Evolutionary conservation across 1,139 yeast species (phyloP).

Genomic region (Nakaseomyces kungkrabaensis): DNA sequence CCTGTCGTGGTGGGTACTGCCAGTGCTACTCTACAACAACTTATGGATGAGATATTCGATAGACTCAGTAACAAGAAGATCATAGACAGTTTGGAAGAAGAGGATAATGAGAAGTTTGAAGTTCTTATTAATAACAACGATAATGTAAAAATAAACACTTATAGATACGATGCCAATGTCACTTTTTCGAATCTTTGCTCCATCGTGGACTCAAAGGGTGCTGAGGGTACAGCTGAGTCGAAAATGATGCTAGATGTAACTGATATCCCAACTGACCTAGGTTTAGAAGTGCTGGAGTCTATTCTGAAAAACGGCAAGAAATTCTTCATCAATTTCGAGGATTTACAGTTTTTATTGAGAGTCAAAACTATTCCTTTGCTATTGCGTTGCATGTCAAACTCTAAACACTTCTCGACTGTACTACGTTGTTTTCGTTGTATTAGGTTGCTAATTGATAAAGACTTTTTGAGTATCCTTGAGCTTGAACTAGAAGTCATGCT

Average conservation of each 20-base stretch:
- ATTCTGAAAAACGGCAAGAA: conserved; percentile 42
- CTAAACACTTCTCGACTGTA: conserved; percentile 54
- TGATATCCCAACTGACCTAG: conserved; percentile 54
- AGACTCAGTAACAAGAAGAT: conserved; percentile 28
- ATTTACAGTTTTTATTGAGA: conserved; percentile 55
- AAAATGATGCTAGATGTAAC: conserved; percentile 39
- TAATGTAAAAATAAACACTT: conserved; percentile 37
- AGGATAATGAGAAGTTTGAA: conserved; percentile 25
- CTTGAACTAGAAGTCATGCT: conserved; percentile 76
- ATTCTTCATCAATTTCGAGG: conserved; percentile 50
- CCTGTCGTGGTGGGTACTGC: conserved; percentile 87
- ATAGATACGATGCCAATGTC: conserved; percentile 59
- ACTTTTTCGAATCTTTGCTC: conserved; percentile 65
- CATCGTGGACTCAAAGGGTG: conserved; percentile 39
- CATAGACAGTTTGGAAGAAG: conserved; percentile 33
- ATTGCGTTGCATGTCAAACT: conserved; percentile 47
- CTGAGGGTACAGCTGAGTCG: conserved; percentile 32
- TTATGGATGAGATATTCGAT: conserved; percentile 68
- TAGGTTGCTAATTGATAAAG: conserved; percentile 49
- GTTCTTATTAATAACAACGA: conserved; percentile 39
- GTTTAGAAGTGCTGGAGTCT: conserved; percentile 73
- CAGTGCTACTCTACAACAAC: conserved; percentile 82
- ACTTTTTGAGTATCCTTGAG: conserved; percentile 45
- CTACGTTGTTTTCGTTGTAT: conserved; percentile 69
- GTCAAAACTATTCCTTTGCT: conserved; percentile 65